A percentile compares a stretch with the other conserved stretches of the same genome.
Conservation (phyloP, 371 early-diverging fungal genomes). For the Rhizopus delemar region DNA sequence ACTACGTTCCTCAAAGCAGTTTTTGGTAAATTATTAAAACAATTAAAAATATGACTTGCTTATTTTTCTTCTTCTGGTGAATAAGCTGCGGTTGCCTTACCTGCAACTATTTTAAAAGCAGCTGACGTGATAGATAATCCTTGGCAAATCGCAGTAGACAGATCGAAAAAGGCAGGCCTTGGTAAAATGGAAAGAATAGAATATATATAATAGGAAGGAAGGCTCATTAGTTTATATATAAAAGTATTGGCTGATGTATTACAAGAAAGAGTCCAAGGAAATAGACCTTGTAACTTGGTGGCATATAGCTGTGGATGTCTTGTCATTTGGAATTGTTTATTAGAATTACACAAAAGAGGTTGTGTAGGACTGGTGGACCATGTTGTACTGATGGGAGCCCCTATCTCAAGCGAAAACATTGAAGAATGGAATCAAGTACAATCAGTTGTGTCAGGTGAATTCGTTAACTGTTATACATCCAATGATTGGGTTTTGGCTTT, state of each 20-base stretch:
- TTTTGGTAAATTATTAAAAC: conserved; percentile 32
- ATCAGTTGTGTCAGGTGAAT: conserved; percentile 79
- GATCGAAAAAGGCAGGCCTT: conserved; percentile 87
- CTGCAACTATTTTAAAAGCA: conserved; percentile 54
- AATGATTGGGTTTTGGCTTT: conserved; percentile 90
- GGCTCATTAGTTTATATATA: background rate
- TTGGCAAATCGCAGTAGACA: conserved; percentile 85
- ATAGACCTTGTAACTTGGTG: conserved; percentile 89
- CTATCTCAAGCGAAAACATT: conserved; percentile 51
- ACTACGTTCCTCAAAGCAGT: conserved; percentile 84
- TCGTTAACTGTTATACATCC: conserved; percentile 86
- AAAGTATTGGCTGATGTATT: conserved; percentile 80
- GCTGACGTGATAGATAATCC: conserved; percentile 84
- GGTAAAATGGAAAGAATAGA: conserved; percentile 25
- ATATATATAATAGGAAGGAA: background rate
- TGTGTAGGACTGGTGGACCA: conserved; percentile 55
- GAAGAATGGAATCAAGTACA: conserved; percentile 50
- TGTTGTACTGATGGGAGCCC: conserved; percentile 67
- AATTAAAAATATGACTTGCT: background rate
- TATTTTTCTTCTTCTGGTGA: background rate
- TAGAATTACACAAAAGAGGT: conserved; percentile 72
- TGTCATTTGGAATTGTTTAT: conserved; percentile 85
- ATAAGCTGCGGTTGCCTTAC: conserved; percentile 84
- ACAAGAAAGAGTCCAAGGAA: conserved; percentile 81
- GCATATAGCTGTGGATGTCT: conserved; percentile 94